A percentile compares a stretch with the other conserved stretches of the same genome.
phyloP scores from a whole-genome alignment of 148 eudicot species.

The Camellia lanceoleosa region DNA sequence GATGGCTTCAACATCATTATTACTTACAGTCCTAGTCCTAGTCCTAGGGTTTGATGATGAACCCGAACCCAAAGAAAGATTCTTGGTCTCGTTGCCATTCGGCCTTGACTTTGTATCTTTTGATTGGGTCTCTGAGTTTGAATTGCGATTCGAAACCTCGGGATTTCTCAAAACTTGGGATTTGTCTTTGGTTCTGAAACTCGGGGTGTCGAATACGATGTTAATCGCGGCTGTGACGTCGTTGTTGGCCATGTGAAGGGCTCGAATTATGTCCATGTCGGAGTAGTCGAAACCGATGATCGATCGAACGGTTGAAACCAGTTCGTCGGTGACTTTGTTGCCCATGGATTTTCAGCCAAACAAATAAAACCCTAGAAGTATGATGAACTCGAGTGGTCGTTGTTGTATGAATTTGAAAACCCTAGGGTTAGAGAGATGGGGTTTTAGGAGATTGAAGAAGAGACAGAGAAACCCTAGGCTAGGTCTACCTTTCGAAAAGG shows the following conservation, averaged over 20 bases:
- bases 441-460: not conserved
- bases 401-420: not conserved
- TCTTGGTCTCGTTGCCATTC: not conserved
- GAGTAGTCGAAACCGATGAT: conserved; percentile 72
- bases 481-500: not conserved
- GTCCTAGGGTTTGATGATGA: conserved; percentile 4
- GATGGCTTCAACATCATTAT: conserved; percentile 2
- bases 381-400: not conserved
- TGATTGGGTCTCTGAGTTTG: conserved; percentile 15
- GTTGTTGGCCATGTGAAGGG: conserved; percentile 90
- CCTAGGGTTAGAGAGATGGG: not conserved
- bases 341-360: conserved; percentile 35
- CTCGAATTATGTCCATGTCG: conserved; percentile 88
- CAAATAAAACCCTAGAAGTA: conserved; percentile 27
- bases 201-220: conserved; percentile 85
- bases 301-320: conserved; percentile 58
- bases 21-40: conserved; percentile 8
- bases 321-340: conserved; percentile 55
- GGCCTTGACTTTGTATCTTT: not conserved
- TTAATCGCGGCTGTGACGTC: conserved; percentile 89
- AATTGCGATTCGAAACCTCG: conserved; percentile 20
- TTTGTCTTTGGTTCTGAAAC: conserved; percentile 30
- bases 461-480: not conserved
- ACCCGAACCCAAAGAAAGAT: not conserved
- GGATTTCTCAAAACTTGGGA: conserved; percentile 39